Percentiles rank a stretch among this genome's conserved stretches.
phyloP scores from a whole-genome alignment of 805 yeast species.

The Spathaspora sp. region DNA sequence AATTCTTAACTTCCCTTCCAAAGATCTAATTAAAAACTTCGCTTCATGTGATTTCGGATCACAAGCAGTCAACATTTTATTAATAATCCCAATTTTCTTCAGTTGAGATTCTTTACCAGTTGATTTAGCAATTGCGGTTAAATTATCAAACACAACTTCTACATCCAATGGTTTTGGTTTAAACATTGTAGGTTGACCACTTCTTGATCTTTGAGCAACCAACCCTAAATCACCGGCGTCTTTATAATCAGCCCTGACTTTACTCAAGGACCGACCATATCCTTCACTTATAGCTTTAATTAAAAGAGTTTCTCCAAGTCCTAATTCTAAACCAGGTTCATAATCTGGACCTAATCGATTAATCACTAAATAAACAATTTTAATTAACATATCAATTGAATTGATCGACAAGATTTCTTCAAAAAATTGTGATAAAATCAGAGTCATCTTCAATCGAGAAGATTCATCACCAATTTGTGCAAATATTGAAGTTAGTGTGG shows the following conservation, averaged over 20 bases:
- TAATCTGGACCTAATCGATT: slow-evolving; percentile 94
- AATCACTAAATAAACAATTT: slow-evolving; percentile 78
- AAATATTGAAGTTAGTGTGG: slow-evolving; percentile 59
- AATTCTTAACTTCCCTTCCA: slow-evolving; percentile 90
- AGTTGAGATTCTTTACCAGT: slow-evolving; percentile 82
- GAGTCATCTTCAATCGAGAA: slow-evolving; percentile 77
- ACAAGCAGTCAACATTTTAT: slow-evolving; percentile 81
- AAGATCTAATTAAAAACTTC: slow-evolving; percentile 80
- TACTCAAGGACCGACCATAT: slow-evolving; percentile 74
- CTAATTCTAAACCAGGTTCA: slow-evolving; percentile 84
- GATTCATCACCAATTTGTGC: slow-evolving; percentile 76
- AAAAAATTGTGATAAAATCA: slow-evolving; percentile 71
- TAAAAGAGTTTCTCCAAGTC: slow-evolving; percentile 85
- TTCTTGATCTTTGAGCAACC: slow-evolving; percentile 80
- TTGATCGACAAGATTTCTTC: slow-evolving; percentile 52
- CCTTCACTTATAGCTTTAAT: slow-evolving; percentile 87
- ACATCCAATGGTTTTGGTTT: slow-evolving; percentile 81
- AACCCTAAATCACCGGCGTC: slow-evolving; percentile 86
- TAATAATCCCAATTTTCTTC: slow-evolving; percentile 73
- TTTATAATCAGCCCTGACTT: slow-evolving; percentile 70
- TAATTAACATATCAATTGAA: slow-evolving; percentile 48
- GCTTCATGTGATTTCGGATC: slow-evolving; percentile 71
- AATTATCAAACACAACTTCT: slow-evolving; percentile 64
- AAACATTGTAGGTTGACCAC: slow-evolving; percentile 89
- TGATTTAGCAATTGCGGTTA: slow-evolving; percentile 72